Conservation (phyloP, 164 flowering plant genomes). For the Litsea cubeba region DNA sequence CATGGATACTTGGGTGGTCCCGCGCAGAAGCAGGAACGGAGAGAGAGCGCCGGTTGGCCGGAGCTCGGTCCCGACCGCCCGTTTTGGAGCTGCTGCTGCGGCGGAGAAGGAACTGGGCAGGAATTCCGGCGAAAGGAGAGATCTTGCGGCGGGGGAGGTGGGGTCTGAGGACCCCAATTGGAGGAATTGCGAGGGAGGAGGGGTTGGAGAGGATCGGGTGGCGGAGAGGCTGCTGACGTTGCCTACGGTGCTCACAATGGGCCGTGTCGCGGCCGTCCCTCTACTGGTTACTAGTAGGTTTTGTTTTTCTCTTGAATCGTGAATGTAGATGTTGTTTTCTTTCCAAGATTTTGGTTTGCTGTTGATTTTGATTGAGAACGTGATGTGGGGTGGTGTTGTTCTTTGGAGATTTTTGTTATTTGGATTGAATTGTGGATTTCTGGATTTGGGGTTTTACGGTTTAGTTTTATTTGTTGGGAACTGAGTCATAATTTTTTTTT, state of each 20-base stretch:
- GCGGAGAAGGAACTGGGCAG: slow-evolving; percentile 7
- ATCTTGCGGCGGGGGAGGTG: slow-evolving; percentile 17
- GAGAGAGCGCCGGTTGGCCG: slow-evolving; percentile 5
- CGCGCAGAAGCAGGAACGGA: neutral
- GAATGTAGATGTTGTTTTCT: neutral
- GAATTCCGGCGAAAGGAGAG: slow-evolving; percentile 9
- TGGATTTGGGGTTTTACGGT: neutral
- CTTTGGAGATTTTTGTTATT: neutral
- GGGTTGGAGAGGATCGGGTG: neutral
- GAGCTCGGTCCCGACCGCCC: slow-evolving; percentile 15
- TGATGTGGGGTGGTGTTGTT: neutral
- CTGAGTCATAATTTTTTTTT: neutral
- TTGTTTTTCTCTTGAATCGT: neutral
- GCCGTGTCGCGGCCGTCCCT: slow-evolving; percentile 86
- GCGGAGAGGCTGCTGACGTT: slow-evolving; percentile 54
- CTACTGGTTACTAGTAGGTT: slow-evolving; percentile 60
- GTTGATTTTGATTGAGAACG: neutral
- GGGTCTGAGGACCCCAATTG: slow-evolving; percentile 16
- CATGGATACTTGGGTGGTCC: slow-evolving; percentile 1
- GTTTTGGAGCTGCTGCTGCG: slow-evolving; percentile 4
- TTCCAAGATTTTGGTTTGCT: neutral
- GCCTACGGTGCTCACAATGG: slow-evolving; percentile 77
- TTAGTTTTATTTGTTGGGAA: too few relatives aligned
- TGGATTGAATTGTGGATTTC: neutral
- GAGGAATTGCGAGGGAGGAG: neutral